Base-by-base conservation (phyloP, 148 eudicot genomes). In the Salicornia ramosissima region DNA sequence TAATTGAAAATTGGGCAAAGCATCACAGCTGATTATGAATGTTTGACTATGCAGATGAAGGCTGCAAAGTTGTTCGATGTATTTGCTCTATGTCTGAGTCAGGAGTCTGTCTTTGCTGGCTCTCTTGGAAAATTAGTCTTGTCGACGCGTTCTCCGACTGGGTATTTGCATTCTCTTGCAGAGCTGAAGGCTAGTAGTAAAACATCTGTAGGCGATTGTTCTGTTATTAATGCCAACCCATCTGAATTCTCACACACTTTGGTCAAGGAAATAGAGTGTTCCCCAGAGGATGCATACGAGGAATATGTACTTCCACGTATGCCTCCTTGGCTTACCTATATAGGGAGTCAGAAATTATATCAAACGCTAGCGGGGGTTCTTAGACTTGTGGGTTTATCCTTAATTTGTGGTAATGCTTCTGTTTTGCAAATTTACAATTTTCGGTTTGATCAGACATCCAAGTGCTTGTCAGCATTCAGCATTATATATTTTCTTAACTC, bases 311-410 rank as follows among this genome's bases (percentile, higher is more conserved):
- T 93, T 77, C 98, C 95, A 36, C 83, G 87, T 73, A 83, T 93
- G 87, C 98, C 98, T 66, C 98, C 98, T 75, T 93, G 98, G 98
- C 90, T 90, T 85, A 71, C 69, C 51, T 26, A 85, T 70, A 75
- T 83, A 56, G 89, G 92, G 74, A 83, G 92, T 73, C 79, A 82
- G 68, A 88, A 93, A 70, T 76, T 93, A 58, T 93, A 93, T 78
- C 83, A 74, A 51, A 79, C 88, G 57, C 89, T 93, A 73, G 91
- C 95, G 65, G 82, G 87, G 71, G 80, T 93, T 72, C 86, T 93
- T 56, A 85, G 96, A 78, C 92, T 93, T 40, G 77, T 87, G 53
- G 87, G 96, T 47, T 80, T 88, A 76, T 88, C 88, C 66, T 79
- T 87, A 65, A 69, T 88, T 81, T 74, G 89, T 84, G 92, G 98